phyloP scores from a whole-genome alignment of 75 land plant species.

The Pseudotsuga menziesii region DNA sequence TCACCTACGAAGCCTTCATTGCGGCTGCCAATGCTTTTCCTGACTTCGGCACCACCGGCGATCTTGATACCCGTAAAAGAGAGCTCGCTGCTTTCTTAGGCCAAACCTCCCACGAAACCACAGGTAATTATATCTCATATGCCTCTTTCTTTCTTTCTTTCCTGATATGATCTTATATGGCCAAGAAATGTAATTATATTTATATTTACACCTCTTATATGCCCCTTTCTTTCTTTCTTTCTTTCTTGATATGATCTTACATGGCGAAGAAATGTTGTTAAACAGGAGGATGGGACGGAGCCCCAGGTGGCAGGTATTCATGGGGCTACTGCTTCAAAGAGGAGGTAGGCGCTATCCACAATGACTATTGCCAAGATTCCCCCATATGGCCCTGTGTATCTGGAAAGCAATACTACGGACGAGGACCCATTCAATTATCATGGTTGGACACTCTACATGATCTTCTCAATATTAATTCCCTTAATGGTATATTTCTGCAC shows the following conservation, averaged over 20 bases:
- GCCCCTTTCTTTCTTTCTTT: neutral
- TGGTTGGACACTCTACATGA: no score
- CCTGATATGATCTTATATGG: no score
- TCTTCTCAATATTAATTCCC: no score
- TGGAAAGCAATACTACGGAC: conserved; percentile 60
- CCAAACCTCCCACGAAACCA: conserved; percentile 69
- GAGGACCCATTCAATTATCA: conserved; percentile 66
- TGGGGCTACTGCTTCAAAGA: conserved; percentile 57
- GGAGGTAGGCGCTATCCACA: conserved; percentile 12
- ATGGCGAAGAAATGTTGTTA: neutral
- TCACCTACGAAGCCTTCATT: conserved; percentile 52
- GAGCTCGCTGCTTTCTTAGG: conserved; percentile 77
- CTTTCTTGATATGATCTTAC: neutral
- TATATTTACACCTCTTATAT: neutral
- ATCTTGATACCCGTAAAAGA: conserved; percentile 22
- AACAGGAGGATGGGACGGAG: conserved; percentile 56
- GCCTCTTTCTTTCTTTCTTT: neutral
- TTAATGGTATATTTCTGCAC: no score
- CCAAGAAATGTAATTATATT: neutral
- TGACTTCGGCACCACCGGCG: conserved; percentile 52
- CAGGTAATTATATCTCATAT: conserved; percentile 19
- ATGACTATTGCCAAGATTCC: conserved; percentile 18
- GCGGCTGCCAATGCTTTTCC: conserved; percentile 43
- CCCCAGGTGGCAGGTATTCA: conserved; percentile 56
- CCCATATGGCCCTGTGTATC: conserved; percentile 45